Evolutionary conservation across 805 yeast genomes (phyloP), one percentile per base, ranked within the genome.

Genomic region (Candida rishiriensis): DNA sequence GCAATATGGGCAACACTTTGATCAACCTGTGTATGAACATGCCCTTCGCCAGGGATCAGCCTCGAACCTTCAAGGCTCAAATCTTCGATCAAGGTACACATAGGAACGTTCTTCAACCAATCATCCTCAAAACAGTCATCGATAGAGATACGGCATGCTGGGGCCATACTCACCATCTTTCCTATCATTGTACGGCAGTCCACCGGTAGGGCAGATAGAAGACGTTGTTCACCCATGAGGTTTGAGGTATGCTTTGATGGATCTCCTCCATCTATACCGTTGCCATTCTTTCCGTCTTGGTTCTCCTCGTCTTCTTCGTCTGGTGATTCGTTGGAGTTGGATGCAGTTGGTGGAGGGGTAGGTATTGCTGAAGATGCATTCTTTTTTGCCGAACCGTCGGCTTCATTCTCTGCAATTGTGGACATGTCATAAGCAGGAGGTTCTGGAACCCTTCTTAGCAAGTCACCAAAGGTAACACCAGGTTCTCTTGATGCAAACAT

Each of bases 1-100:
- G 97, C 96, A 67, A 90, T 90, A 63, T 90, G 98, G 0, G 98
- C 98, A 55, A 88, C 95, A 48, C 88, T 82, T 61, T 87, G 96
- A 54, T 89, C 96, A 40, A 90, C 97, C 52, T 78, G 79, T 1
- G 97, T 88, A 61, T 90, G 98, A 30, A 73, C 73, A 60, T 90
- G 98, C 56, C 80, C 82, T 8, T 69, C 64, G 16, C 81, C 78
- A 30, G 65, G 66, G 40, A 69, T 63, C 34, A 69, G 45, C 12
- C 66, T 59, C 10, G 66, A 55, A 2, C 68, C 64, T 16, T 64
- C 64, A 13, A n/a, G 14, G 13, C 14, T 13, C 32, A 43, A 39
- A 32, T 67, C 71, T 43, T 73, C 71, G 29, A 68, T 54, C 30
- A 81, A 76, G 3, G 85, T 75, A 65, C 98, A 90, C 84, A 81